phyloP scores from a whole-genome alignment of 768 basidiomycete species.

The Kwoniella europaea region DNA sequence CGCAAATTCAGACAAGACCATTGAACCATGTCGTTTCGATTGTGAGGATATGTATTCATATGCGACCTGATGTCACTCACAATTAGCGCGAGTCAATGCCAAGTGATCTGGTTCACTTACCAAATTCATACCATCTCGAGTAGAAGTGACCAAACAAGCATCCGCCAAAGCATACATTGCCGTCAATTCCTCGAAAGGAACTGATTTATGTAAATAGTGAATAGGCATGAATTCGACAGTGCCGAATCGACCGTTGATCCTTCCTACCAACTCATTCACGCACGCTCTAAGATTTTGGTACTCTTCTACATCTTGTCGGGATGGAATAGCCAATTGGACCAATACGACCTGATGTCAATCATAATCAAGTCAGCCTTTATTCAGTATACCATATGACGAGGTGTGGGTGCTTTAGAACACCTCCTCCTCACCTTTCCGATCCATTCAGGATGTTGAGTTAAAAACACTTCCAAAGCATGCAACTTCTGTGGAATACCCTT shows the following conservation, averaged over 20 bases:
- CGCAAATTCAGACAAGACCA: slow-evolving; percentile 98
- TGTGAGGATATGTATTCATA: slow-evolving; percentile 99
- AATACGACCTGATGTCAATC: slow-evolving; percentile 73
- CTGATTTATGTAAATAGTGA: slow-evolving; percentile 97
- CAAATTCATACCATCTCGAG: slow-evolving; percentile 98
- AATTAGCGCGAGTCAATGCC: not conserved
- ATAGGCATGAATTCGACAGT: slow-evolving; percentile 99
- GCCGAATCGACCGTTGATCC: slow-evolving; percentile 98
- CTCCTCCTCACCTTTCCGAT: slow-evolving; percentile 77
- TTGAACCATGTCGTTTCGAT: slow-evolving; percentile 86
- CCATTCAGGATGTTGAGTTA: slow-evolving; percentile 98
- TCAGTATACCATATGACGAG: no score
- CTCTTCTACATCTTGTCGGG: slow-evolving; percentile 97
- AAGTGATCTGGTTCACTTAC: slow-evolving; percentile 63
- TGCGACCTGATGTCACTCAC: slow-evolving; percentile 70
- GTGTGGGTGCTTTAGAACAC: no score
- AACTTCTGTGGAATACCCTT: slow-evolving; percentile 99
- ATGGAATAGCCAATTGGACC: slow-evolving; percentile 95
- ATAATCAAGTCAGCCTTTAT: no score
- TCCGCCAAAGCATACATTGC: slow-evolving; percentile 97
- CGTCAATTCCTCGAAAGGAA: slow-evolving; percentile 91
- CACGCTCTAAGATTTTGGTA: slow-evolving; percentile 95
- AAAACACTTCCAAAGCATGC: slow-evolving; percentile 93
- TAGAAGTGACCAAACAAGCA: slow-evolving; percentile 92
- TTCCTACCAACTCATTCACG: slow-evolving; percentile 96